Conservation (phyloP, 208 protist species). For the Naegleria gruberi region DNA sequence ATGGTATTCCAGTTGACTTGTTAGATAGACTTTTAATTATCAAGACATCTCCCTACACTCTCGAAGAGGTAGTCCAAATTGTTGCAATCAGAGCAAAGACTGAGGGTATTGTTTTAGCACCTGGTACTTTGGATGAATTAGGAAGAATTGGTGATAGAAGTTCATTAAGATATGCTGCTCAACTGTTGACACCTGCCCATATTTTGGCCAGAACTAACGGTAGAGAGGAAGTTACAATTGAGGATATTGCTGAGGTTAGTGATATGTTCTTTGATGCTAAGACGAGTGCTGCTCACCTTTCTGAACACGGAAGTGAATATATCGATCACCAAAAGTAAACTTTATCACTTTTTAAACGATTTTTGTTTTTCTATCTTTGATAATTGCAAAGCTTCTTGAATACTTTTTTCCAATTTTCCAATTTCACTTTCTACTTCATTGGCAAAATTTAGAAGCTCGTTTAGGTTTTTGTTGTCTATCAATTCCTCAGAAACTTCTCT, state of each 20-base stretch:
- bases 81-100: slow-evolving; percentile 84
- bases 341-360: no score
- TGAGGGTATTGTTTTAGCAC: slow-evolving; percentile 84
- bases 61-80: slow-evolving; percentile 90
- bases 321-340: neutral
- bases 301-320: neutral
- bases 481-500: neutral
- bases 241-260: slow-evolving; percentile 83
- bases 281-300: slow-evolving; percentile 57
- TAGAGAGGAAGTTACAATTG: slow-evolving; percentile 61
- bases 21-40: slow-evolving; percentile 99
- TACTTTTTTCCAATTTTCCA: neutral
- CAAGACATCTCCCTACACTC: slow-evolving; percentile 87
- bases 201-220: slow-evolving; percentile 90
- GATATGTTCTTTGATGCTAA: slow-evolving; percentile 96
- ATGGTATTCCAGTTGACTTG: slow-evolving; percentile 99
- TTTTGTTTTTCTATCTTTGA: neutral
- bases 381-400: neutral
- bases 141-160: slow-evolving; percentile 77
- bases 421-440: neutral
- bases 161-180: slow-evolving; percentile 92
- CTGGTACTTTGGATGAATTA: slow-evolving; percentile 75
- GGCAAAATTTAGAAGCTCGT: neutral
- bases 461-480: neutral
- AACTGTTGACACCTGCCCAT: slow-evolving; percentile 92